A percentile compares a stretch with the other conserved stretches of the same genome.
These are phyloP conservation scores for Verticillium dahliae DNA, from an alignment of 2,329 filamentous ascomycete species.

Conservation along the genomic window DNA sequence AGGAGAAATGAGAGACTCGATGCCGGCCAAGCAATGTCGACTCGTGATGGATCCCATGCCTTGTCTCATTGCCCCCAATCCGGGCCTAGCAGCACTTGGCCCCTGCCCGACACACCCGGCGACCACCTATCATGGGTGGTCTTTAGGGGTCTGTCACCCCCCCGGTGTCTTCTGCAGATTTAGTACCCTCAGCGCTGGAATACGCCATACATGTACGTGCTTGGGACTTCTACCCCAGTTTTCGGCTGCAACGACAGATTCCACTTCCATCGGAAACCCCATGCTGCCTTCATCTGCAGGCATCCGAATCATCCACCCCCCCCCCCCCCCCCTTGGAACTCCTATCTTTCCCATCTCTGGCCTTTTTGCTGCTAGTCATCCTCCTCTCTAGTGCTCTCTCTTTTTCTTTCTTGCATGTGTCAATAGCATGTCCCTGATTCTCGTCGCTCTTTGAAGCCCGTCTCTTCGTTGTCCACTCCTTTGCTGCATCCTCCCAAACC, in stretches of 20 bases:
- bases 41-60: background rate
- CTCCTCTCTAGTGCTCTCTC: background rate
- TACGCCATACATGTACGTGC: background rate
- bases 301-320: background rate
- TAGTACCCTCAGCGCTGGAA: background rate
- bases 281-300: background rate
- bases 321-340: background rate
- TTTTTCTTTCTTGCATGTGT: conserved; percentile 12
- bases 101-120: background rate
- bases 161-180: background rate
- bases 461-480: background rate
- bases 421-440: background rate
- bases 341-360: background rate
- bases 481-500: too few relatives aligned
- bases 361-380: background rate
- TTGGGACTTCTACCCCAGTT: background rate
- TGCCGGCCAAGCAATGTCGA: background rate
- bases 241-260: background rate
- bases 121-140: background rate
- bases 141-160: background rate
- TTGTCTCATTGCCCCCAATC: background rate
- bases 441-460: background rate
- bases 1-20: background rate
- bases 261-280: background rate
- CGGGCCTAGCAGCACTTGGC: background rate